Conservation (phyloP, 192 early-diverging fungal genomes). For the Coemansia sp. region DNA sequence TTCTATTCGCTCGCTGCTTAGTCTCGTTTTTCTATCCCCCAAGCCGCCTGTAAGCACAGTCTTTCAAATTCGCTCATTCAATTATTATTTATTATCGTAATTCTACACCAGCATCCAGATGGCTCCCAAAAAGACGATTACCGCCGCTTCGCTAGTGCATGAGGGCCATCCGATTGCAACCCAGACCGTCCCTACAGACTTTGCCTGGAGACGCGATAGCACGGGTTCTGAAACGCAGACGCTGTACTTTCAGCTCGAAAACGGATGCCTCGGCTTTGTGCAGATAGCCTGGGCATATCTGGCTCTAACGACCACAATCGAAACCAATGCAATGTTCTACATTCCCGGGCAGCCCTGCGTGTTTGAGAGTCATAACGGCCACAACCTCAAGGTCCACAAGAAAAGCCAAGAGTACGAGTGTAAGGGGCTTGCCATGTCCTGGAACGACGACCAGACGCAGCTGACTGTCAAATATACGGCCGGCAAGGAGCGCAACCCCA, state of each 20-base stretch:
- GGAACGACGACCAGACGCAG: slow-evolving; percentile 49
- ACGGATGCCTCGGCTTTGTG: slow-evolving; percentile 78
- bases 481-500: slow-evolving; percentile 56
- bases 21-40: neutral
- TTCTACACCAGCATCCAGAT: slow-evolving; percentile 21
- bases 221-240: slow-evolving; percentile 88
- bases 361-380: slow-evolving; percentile 71
- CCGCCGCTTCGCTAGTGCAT: slow-evolving; percentile 49
- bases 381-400: slow-evolving; percentile 67
- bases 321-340: slow-evolving; percentile 75
- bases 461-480: slow-evolving; percentile 48
- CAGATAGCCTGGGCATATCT: slow-evolving; percentile 91
- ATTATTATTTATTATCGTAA: slow-evolving; percentile 11
- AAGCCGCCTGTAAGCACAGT: neutral
- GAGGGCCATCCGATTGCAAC: slow-evolving; percentile 53
- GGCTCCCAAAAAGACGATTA: slow-evolving; percentile 50
- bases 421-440: slow-evolving; percentile 70
- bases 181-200: slow-evolving; percentile 59
- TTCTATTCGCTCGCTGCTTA: neutral
- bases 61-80: neutral
- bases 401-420: slow-evolving; percentile 75
- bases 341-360: slow-evolving; percentile 60
- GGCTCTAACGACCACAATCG: slow-evolving; percentile 65
- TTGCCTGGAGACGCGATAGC: slow-evolving; percentile 69
- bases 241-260: slow-evolving; percentile 73